Evolutionary conservation across 2,329 filamentous ascomycete genomes (phyloP), one percentile per base, ranked within the genome.

Genomic region (Xylariaceae sp.): DNA sequence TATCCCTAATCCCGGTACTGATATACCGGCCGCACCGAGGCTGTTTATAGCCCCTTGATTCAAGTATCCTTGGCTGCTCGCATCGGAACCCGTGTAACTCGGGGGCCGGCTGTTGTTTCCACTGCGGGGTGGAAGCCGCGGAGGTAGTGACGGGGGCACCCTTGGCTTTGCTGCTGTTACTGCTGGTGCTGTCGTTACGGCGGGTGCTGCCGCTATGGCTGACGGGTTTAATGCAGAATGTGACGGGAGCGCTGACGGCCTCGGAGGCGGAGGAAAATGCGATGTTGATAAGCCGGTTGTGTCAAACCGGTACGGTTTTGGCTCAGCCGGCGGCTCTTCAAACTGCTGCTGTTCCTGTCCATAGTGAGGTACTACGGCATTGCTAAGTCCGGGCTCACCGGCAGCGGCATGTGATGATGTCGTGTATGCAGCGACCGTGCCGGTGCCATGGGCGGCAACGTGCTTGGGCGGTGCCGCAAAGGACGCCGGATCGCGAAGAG

Each of bases 381-480:
- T 57, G 58, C 61, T 56, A 41, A 55, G 2, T 68, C 66, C 11
- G 61, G 64, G 49, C 67, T 69, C 73, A 47, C 49, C 51, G n/a
- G 39, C 15, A 3, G 50, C 2, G 8, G 54, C 15, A n/a, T 54
- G 44, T 23, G 49, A 51, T 13, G 49, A 51, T 35, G 23, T n/a
- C 18, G 41, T 50, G 51, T 66, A 53, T 41, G 57, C 10, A 7
- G 63, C 34, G 15, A 53, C 47, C 44, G 53, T 30, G 23, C 23
- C 23, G 56, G 4, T 55, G 56, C 23, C 23, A 23, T 57, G 50
- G n/a, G 53, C 51, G 18, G 63, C 69, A 10, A 71, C 73, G 62
- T 83, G 88, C 67, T 84, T 92, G 0, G 92, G 92, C 30, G 92
- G 92, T 23, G 91, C 90, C 1, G 84, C 90, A 71, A 96, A 96